phyloP scores from a whole-genome alignment of 2,329 filamentous ascomycete genomes.

The Colletotrichum simmondsii region DNA sequence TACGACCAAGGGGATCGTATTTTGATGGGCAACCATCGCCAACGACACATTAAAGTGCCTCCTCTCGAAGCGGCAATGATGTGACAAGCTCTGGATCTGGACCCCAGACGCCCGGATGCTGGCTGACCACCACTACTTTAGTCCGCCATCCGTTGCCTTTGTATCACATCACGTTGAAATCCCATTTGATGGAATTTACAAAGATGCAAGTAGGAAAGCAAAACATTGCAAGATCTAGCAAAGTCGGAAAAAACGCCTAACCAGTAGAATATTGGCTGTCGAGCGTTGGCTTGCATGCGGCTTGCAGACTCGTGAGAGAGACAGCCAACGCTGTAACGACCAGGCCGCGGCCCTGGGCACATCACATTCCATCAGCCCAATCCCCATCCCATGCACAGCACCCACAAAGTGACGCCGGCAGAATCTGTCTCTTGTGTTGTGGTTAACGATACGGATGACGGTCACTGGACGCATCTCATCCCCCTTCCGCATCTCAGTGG shows the following conservation, averaged over 20 bases:
- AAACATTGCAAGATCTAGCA: background rate
- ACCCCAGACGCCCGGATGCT: background rate
- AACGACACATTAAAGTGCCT: background rate
- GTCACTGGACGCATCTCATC: background rate
- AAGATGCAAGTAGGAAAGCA: background rate
- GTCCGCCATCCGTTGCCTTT: background rate
- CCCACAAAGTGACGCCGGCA: background rate
- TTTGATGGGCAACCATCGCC: background rate
- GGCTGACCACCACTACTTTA: constrained; percentile 11
- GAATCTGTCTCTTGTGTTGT: background rate
- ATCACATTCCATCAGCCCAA: background rate
- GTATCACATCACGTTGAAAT: constrained; percentile 4
- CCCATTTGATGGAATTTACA: background rate
- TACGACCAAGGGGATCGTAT: background rate
- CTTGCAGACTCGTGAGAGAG: background rate
- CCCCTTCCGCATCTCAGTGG: background rate
- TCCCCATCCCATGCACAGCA: background rate
- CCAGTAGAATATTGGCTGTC: background rate
- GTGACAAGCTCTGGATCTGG: background rate
- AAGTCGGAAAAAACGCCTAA: constrained; percentile 14
- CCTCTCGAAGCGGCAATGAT: constrained; percentile 16
- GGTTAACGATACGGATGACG: background rate
- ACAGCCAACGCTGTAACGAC: background rate
- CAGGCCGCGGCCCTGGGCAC: background rate
- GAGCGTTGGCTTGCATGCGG: background rate